Evolutionary conservation across 2,329 filamentous ascomycete genomes (phyloP).

Genomic region (Diaporthe ilicicola): DNA sequence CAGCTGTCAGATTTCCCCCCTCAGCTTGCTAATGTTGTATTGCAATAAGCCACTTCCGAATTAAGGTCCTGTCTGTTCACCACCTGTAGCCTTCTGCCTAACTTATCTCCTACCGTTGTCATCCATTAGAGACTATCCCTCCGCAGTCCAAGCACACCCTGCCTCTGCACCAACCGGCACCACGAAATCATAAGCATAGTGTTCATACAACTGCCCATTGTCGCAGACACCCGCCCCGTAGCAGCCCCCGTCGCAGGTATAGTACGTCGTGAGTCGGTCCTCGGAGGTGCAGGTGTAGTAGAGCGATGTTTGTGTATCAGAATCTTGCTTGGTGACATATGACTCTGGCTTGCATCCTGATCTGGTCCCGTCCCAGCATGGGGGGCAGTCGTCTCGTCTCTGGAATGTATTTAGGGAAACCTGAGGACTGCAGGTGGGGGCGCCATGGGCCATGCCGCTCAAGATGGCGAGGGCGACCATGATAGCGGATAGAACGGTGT

Average conservation of each 20-base stretch:
- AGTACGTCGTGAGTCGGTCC: not conserved
- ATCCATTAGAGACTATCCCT: too few species aligned
- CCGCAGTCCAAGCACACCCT: not conserved
- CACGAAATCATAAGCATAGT: not conserved
- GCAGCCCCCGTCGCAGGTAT: not conserved
- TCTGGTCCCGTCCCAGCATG: not conserved
- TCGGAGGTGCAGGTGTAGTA: not conserved
- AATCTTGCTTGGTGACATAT: not conserved
- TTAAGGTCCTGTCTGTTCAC: too few species aligned
- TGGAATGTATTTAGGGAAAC: not conserved
- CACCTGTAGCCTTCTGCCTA: too few species aligned
- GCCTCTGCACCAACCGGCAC: not conserved
- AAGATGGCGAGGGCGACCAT: not conserved
- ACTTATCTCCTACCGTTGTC: too few species aligned
- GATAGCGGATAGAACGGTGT: not conserved
- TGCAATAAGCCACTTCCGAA: too few species aligned
- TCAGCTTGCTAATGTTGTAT: too few species aligned
- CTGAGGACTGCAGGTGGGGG: not conserved
- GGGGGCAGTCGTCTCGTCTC: not conserved
- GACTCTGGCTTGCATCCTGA: not conserved
- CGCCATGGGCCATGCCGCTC: not conserved
- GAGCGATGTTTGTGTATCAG: not conserved
- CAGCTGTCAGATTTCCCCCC: too few species aligned
- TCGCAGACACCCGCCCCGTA: not conserved
- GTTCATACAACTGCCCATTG: not conserved